phyloP scores from a whole-genome alignment of 2,329 filamentous ascomycete genomes.

The Fusarium pseudocircinatum region DNA sequence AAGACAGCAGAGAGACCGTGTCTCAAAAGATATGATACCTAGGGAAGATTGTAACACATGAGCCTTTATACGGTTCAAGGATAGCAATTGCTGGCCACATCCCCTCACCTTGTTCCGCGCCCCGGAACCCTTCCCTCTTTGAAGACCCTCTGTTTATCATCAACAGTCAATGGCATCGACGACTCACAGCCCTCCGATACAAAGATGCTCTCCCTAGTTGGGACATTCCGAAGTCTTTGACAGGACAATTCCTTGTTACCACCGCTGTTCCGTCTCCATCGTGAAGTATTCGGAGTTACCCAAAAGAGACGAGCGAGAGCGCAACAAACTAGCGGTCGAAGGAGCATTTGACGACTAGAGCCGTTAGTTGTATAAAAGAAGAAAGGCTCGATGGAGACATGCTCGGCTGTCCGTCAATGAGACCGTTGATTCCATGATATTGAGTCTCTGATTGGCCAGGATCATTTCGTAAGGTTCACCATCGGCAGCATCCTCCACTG shows the following conservation, averaged over 20 bases:
- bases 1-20: neutral
- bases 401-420: neutral
- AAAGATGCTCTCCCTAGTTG: neutral
- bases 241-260: neutral
- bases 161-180: too few species aligned
- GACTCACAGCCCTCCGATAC: neutral
- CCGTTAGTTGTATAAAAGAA: conserved; percentile 16
- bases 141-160: neutral
- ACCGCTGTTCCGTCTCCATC: conserved; percentile 28
- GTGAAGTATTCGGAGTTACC: conserved; percentile 27
- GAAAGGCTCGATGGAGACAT: conserved; percentile 24
- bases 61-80: conserved; percentile 12
- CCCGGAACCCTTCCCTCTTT: neutral
- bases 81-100: neutral
- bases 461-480: conserved; percentile 4
- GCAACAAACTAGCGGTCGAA: conserved; percentile 22
- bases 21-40: neutral
- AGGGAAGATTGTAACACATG: conserved; percentile 4
- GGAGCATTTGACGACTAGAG: neutral
- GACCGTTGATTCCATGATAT: neutral
- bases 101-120: conserved; percentile 10
- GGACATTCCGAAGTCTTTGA: conserved; percentile 2
- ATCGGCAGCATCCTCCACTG: neutral
- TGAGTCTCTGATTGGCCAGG: conserved; percentile 18
- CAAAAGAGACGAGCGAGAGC: conserved; percentile 1